phyloP scores from a whole-genome alignment of 306 rosid species.

The Leucaena leucocephala region DNA sequence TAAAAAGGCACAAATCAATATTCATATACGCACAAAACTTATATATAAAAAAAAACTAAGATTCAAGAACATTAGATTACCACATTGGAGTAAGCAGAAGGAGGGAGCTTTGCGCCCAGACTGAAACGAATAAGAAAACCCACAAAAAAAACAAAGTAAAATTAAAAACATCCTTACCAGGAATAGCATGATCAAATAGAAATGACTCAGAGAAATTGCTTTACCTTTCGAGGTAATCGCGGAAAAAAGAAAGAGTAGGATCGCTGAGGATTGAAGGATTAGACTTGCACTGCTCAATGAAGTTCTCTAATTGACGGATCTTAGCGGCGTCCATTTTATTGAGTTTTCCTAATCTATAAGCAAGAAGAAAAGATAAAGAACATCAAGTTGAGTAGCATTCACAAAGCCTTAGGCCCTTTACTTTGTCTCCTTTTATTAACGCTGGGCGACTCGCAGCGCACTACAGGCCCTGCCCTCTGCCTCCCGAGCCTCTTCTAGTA shows the following conservation, averaged over 20 bases:
- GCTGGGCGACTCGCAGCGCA: not conserved
- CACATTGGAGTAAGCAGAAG: slow-evolving; percentile 58
- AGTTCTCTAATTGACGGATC: slow-evolving; percentile 64
- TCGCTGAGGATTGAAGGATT: slow-evolving; percentile 71
- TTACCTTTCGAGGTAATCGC: slow-evolving; percentile 82
- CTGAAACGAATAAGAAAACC: slow-evolving; percentile 37
- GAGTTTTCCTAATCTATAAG: not conserved
- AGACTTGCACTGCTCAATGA: slow-evolving; percentile 78
- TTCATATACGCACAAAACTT: not conserved
- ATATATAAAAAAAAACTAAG: not conserved
- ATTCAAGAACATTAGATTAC: slow-evolving; percentile 43
- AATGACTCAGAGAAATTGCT: not conserved
- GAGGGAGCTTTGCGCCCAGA: slow-evolving; percentile 69
- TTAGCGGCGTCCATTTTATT: slow-evolving; percentile 66
- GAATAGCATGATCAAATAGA: not conserved
- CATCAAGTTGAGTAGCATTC: not conserved
- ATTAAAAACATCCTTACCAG: not conserved
- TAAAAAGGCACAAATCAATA: not conserved
- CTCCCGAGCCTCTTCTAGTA: not conserved
- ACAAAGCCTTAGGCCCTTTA: not conserved
- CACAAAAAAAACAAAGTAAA: not conserved
- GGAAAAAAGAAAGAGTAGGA: slow-evolving; percentile 89
- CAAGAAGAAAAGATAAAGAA: not conserved
- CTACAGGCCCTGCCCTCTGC: not conserved
- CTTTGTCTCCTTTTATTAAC: not conserved